Conservation (phyloP, 352 stramenopile species). For the Lagenidium giganteum region DNA sequence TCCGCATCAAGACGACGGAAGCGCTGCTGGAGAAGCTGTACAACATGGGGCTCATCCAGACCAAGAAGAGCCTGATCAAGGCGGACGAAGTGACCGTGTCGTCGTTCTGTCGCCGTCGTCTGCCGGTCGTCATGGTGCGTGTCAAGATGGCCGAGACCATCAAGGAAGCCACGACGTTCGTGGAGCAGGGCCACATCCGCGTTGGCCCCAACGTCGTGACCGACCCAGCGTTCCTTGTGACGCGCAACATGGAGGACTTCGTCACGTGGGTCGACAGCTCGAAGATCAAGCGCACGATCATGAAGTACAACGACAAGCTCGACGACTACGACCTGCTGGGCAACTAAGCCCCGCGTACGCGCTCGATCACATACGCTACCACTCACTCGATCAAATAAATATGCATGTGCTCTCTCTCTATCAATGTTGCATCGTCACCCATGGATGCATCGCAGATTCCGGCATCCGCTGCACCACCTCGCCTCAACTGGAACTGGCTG, state of each 20-base stretch:
- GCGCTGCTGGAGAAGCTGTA: conserved; percentile 98
- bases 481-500: no score
- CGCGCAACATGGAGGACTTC: conserved; percentile 98
- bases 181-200: conserved; percentile 98
- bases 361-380: no score
- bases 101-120: conserved; percentile 91
- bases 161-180: conserved; percentile 96
- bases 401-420: no score
- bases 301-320: conserved; percentile 99
- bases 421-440: no score
- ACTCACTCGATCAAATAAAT: no score
- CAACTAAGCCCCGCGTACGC: conserved; percentile 52
- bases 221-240: conserved; percentile 97
- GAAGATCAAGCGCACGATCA: conserved; percentile 97
- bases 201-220: conserved; percentile 90
- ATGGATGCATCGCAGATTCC: no score
- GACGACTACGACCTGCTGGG: conserved; percentile 99
- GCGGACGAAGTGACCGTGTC: conserved; percentile 96
- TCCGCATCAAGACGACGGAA: conserved; percentile 95
- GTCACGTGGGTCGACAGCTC: conserved; percentile 98
- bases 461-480: no score
- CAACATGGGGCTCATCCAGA: conserved; percentile 96
- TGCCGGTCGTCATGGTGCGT: conserved; percentile 98
- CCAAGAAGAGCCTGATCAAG: conserved; percentile 95
- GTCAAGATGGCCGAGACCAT: conserved; percentile 99